Conservation (phyloP, 108 stramenopile genomes). For the Hondaea fermentalgiana region DNA sequence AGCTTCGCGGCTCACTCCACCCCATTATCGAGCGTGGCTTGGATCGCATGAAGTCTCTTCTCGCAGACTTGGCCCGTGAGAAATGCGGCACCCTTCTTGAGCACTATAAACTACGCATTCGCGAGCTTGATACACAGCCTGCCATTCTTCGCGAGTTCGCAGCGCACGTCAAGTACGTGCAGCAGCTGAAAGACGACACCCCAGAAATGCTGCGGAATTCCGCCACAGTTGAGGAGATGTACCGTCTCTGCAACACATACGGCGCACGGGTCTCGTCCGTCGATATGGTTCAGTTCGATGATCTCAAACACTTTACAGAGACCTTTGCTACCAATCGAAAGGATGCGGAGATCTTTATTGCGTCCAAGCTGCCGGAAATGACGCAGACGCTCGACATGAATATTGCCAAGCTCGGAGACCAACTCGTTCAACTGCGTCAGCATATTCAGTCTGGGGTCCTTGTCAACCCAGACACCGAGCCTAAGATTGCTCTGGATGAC, state of each 20-base stretch:
- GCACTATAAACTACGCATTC: slow-evolving; percentile 31
- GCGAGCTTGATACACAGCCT: slow-evolving; percentile 25
- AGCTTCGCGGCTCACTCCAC: slow-evolving; percentile 39
- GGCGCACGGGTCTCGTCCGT: slow-evolving; percentile 32
- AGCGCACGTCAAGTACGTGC: slow-evolving; percentile 32
- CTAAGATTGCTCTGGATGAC: slow-evolving; percentile 20
- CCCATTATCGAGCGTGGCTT: slow-evolving; percentile 40
- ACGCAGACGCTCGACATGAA: slow-evolving; percentile 32
- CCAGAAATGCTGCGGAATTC: slow-evolving; percentile 21
- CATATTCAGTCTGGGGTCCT: slow-evolving; percentile 33
- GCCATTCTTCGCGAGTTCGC: slow-evolving; percentile 45
- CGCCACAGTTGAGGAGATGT: slow-evolving; percentile 46
- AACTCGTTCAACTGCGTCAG: slow-evolving; percentile 25
- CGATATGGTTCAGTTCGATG: slow-evolving; percentile 46
- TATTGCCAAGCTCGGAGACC: slow-evolving; percentile 42
- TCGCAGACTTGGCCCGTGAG: slow-evolving; percentile 40
- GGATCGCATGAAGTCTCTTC: slow-evolving; percentile 42
- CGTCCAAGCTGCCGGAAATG: slow-evolving; percentile 42
- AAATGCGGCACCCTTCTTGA: slow-evolving; percentile 39
- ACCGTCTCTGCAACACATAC: slow-evolving; percentile 30
- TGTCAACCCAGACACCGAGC: slow-evolving; percentile 29
- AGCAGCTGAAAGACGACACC: slow-evolving; percentile 27
- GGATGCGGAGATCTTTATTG: slow-evolving; percentile 26
- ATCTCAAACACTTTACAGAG: slow-evolving; percentile 29
- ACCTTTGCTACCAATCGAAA: slow-evolving; percentile 30